Base-by-base conservation (phyloP, 2,329 filamentous ascomycete species). In the Ophidiomyces ophidiicola region DNA sequence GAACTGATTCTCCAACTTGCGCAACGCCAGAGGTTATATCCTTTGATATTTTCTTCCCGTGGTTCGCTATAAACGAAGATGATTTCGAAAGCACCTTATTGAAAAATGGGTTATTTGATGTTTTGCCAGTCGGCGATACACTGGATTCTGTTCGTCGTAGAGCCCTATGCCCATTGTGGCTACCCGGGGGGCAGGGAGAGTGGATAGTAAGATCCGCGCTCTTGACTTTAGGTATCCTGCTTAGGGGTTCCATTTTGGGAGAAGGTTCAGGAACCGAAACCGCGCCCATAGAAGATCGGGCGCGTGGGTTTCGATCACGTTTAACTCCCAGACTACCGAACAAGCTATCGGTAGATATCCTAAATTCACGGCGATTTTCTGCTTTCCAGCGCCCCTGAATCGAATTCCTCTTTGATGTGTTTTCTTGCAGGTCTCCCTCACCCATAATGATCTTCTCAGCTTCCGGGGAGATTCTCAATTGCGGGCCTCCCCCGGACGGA, bases 381-480 rank as follows among this genome's bases (percentile, higher is more conserved):
- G 35, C 15, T 23, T 32, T 33, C 28, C 32, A 30, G 34, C 18
- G 32, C 18, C 39, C 28, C 7, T 32, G 26, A 21, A 6, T 31
- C 19, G 31, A 35, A 6, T 32, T 36, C 6, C 11, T 17, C 12
- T 36, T 39, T 2, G 28, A 29, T 6, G 26, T 36, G 8, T 19
- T 21, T 15, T 39, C 14, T 30, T 37, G 40, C 5, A 7, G 29
- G 19, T 36, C 23, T 4, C 36, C 32, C 7, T 10, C 21, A 8
- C 48, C 48, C 46, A 50, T 44, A 5, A 50, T 47, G n/a, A 50
- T 17, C n/a, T 36, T 42, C 6, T 48, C 46, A n/a, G 48, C 48
- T 14, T 47, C 46, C 11, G 46, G 41, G 3, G 46, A 44, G 23
- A 50, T 48, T 14, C 46, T 44, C 6, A 50, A 39, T 19, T 43